phyloP scores from a whole-genome alignment of 225 moss, liverwort and hornwort genomes.

The Bryum argenteum region DNA sequence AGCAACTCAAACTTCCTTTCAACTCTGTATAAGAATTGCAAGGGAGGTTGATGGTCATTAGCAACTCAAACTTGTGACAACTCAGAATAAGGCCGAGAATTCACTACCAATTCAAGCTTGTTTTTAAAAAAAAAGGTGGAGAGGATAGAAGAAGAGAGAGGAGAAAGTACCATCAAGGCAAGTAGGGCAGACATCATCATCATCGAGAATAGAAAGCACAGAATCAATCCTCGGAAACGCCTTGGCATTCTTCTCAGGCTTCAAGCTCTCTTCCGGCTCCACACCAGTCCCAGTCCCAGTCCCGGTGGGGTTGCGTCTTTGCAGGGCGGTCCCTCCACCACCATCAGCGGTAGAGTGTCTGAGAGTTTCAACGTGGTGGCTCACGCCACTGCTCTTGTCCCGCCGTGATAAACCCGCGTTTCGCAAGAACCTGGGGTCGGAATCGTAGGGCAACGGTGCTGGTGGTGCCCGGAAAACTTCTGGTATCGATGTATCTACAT shows the following conservation, averaged over 20 bases:
- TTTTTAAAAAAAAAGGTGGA: not conserved
- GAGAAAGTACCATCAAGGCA: conserved; percentile 80
- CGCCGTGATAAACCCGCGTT: conserved; percentile 49
- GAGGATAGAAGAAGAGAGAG: not conserved
- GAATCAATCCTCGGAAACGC: conserved; percentile 72
- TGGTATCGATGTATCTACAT: conserved; percentile 73
- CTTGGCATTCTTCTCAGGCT: conserved; percentile 69
- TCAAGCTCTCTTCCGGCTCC: conserved; percentile 67
- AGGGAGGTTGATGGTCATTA: no score
- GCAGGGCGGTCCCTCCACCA: conserved; percentile 70
- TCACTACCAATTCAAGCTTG: no score
- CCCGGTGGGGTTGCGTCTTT: conserved; percentile 22
- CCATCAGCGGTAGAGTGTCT: conserved; percentile 57
- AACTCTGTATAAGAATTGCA: no score
- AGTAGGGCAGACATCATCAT: conserved; percentile 92
- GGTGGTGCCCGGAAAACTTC: conserved; percentile 95
- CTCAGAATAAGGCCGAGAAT: no score
- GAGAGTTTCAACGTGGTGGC: conserved; percentile 47
- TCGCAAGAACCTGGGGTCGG: conserved; percentile 55
- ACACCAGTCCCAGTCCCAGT: not conserved
- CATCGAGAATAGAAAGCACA: conserved; percentile 67
- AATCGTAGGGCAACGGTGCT: conserved; percentile 82
- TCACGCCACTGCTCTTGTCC: conserved; percentile 67
- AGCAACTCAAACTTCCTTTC: no score
- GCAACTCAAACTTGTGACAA: no score